Evolutionary conservation across 345 rosid genomes (phyloP).

Genomic region (Combretum micranthum): DNA sequence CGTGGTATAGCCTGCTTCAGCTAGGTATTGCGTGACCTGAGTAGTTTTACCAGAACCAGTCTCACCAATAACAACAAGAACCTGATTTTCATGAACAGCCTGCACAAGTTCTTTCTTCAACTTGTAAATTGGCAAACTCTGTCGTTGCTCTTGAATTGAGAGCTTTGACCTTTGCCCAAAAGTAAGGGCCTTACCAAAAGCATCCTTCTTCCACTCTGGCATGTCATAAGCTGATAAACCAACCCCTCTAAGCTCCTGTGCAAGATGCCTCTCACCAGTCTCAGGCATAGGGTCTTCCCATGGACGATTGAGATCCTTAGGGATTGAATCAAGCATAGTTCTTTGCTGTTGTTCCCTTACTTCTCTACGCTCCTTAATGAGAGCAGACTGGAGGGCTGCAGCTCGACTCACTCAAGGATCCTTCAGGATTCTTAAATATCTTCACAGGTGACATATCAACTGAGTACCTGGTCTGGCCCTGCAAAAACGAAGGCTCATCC

Average conservation of each 20-base stretch:
- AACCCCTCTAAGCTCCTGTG: conserved; percentile 87
- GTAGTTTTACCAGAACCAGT: conserved; percentile 86
- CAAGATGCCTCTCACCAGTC: conserved; percentile 87
- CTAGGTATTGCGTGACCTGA: conserved; percentile 82
- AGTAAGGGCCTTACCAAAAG: conserved; percentile 67
- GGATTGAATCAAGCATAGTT: conserved; percentile 87
- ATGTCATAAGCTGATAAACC: conserved; percentile 83
- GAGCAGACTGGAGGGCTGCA: conserved; percentile 91
- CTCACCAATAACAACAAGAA: conserved; percentile 80
- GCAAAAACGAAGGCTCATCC: conserved; percentile 80
- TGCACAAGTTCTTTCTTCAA: conserved; percentile 76
- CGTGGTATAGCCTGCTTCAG: conserved; percentile 71
- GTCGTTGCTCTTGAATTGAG: conserved; percentile 83
- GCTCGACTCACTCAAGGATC: conserved; percentile 85
- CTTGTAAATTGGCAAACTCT: conserved; percentile 87
- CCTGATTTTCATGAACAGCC: conserved; percentile 84
- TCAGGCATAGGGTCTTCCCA: conserved; percentile 98
- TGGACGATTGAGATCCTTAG: conserved; percentile 95
- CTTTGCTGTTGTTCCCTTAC: conserved; percentile 79
- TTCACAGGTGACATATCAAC: conserved; percentile 85
- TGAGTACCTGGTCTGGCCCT: conserved; percentile 65
- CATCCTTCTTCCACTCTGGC: conserved; percentile 97
- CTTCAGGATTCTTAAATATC: conserved; percentile 91
- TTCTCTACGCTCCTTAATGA: conserved; percentile 78
- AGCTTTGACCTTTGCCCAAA: conserved; percentile 83